These are phyloP conservation scores for Pouteria campechiana DNA, from an alignment of 179 eudicot genomes.

Conservation along the genomic window DNA sequence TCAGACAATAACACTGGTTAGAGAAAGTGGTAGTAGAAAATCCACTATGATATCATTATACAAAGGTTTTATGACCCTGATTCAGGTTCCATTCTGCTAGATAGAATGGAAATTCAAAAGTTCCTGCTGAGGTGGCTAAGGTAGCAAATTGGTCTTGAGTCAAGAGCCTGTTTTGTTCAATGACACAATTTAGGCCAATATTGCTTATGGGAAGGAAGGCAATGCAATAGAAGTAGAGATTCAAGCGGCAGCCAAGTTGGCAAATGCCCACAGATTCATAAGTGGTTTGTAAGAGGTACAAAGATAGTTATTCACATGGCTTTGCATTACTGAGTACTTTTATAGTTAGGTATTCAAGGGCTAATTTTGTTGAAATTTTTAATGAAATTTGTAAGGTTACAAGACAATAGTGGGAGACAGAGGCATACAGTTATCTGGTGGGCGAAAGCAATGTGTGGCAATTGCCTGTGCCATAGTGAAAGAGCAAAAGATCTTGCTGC, in stretches of 20 bases:
- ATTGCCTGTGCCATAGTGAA: conserved; percentile 30
- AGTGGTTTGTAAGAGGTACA: conserved; percentile 27
- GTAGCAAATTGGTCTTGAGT: conserved; percentile 34
- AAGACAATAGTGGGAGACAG: conserved; percentile 29
- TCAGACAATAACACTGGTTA: conserved; percentile 34
- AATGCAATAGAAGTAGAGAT: conserved; percentile 18
- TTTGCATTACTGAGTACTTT: neutral
- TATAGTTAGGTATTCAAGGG: too few species aligned
- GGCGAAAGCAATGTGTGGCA: conserved; percentile 23
- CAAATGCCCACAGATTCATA: conserved; percentile 27
- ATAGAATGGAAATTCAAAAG: conserved; percentile 16
- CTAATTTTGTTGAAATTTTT: too few species aligned
- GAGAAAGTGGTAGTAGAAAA: conserved; percentile 41
- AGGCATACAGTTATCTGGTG: conserved; percentile 21
- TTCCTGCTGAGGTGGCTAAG: conserved; percentile 29
- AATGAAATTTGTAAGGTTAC: conserved; percentile 13
- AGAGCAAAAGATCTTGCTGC: conserved; percentile 15
- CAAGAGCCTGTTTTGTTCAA: conserved; percentile 37
- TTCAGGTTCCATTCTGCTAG: conserved; percentile 18
- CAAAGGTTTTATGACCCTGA: conserved; percentile 34
- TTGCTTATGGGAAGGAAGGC: conserved; percentile 22
- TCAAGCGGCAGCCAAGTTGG: conserved; percentile 13
- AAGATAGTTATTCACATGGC: neutral
- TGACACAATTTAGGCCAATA: conserved; percentile 28
- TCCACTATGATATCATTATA: conserved; percentile 29